Percentiles rank a stretch among this genome's conserved stretches.
Conservation (phyloP, 1,139 yeast species). For the Suhomyces ambrosiae region DNA sequence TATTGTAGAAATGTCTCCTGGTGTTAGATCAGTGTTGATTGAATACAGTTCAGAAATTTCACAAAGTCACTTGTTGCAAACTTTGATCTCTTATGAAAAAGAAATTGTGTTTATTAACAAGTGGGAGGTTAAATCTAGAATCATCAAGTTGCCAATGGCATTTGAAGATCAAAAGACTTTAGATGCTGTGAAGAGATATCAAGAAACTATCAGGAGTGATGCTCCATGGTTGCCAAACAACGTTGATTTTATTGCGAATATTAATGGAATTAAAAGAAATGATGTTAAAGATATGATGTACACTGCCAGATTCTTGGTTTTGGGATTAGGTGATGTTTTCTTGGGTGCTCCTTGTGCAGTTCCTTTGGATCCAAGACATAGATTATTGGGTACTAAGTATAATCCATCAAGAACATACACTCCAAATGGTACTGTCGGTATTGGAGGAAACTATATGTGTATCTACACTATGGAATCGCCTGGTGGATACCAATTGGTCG, state of each 20-base stretch:
- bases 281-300: slow-evolving; percentile 83
- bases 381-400: slow-evolving; percentile 89
- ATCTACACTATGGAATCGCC: slow-evolving; percentile 98
- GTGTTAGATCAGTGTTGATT: slow-evolving; percentile 90
- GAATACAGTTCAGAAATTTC: slow-evolving; percentile 71
- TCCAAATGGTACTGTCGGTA: slow-evolving; percentile 95
- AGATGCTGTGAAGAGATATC: slow-evolving; percentile 86
- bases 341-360: slow-evolving; percentile 98
- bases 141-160: slow-evolving; percentile 89
- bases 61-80: slow-evolving; percentile 63
- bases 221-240: slow-evolving; percentile 99
- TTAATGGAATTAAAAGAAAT: slow-evolving; percentile 75
- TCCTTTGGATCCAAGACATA: slow-evolving; percentile 94
- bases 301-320: slow-evolving; percentile 84
- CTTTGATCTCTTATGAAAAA: slow-evolving; percentile 71
- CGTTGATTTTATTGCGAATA: slow-evolving; percentile 89
- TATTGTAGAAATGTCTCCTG: slow-evolving; percentile 93
- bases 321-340: slow-evolving; percentile 96
- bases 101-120: slow-evolving; percentile 71
- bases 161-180: slow-evolving; percentile 89
- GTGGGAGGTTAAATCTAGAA: slow-evolving; percentile 85
- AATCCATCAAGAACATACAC: slow-evolving; percentile 96
- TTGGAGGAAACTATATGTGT: slow-evolving; percentile 98
- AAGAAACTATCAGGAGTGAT: slow-evolving; percentile 86
- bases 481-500: slow-evolving; percentile 96